Percentiles rank a stretch among this genome's conserved stretches.
Conservation (phyloP, 73 alveolate genomes). For the Durusdinium trenchii region DNA sequence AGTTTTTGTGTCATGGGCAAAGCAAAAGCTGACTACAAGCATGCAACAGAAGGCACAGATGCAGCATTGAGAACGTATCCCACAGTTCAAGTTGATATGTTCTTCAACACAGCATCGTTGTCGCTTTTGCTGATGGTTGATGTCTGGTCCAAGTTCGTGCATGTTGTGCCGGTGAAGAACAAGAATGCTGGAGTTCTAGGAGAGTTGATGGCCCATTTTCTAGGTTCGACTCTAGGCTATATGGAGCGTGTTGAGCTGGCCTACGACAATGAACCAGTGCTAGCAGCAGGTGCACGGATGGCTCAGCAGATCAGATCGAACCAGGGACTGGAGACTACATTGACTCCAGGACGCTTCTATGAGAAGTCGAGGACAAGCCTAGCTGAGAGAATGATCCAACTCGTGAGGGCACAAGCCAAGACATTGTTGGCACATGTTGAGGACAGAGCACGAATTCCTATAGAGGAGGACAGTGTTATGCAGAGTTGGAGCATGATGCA, state of each 20-base stretch:
- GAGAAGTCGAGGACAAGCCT: background rate
- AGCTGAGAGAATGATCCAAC: background rate
- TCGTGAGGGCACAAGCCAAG: background rate
- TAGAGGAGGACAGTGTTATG: too few relatives aligned
- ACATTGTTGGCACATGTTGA: background rate
- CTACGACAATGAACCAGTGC: constrained; percentile 6
- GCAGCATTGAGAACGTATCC: background rate
- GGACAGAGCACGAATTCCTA: too few relatives aligned
- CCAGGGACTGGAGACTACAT: background rate
- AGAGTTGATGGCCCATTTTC: background rate
- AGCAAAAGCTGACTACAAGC: background rate
- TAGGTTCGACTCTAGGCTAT: background rate
- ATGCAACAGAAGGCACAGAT: background rate
- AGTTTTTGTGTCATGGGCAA: background rate
- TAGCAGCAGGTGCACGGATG: background rate
- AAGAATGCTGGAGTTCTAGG: background rate
- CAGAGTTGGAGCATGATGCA: too few relatives aligned
- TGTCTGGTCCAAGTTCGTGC: background rate
- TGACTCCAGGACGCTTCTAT: background rate
- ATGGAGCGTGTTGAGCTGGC: background rate
- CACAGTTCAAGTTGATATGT: background rate
- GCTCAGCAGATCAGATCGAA: background rate
- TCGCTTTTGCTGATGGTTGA: background rate
- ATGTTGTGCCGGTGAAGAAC: background rate
- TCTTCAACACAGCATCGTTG: too few relatives aligned